Conservation (phyloP, 2,329 filamentous ascomycete genomes). For the Botryotinia globosa region DNA sequence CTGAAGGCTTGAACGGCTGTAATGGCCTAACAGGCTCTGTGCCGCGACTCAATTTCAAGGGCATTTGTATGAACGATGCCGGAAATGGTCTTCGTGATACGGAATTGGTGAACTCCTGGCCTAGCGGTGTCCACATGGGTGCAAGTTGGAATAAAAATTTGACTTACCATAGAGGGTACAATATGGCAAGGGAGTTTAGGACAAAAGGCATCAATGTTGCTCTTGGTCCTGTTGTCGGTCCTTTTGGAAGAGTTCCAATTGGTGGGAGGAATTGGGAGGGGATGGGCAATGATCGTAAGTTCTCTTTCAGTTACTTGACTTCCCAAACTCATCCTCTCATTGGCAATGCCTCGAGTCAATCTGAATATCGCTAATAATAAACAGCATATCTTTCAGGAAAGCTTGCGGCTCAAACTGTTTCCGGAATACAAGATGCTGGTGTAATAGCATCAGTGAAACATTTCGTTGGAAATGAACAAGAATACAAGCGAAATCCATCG, state of each 20-base stretch:
- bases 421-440: slow-evolving; percentile 31
- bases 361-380: neutral
- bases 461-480: slow-evolving; percentile 76
- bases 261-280: slow-evolving; percentile 70
- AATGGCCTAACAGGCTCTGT: neutral
- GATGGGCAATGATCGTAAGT: slow-evolving; percentile 37
- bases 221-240: slow-evolving; percentile 51
- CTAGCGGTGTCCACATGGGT: neutral
- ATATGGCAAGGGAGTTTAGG: neutral
- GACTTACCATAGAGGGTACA: neutral
- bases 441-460: slow-evolving; percentile 35
- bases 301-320: neutral
- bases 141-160: neutral
- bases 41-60: neutral
- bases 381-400: slow-evolving; percentile 61
- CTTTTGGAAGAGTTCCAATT: slow-evolving; percentile 63
- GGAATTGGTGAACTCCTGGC: neutral
- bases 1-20: neutral
- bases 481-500: slow-evolving; percentile 47
- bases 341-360: neutral
- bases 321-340: neutral
- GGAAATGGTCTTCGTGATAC: neutral
- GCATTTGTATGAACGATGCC: neutral
- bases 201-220: neutral
- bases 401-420: slow-evolving; percentile 30